Base-by-base conservation (phyloP, 2,329 filamentous ascomycete species). In the Plectosphaerella cucumerina region DNA sequence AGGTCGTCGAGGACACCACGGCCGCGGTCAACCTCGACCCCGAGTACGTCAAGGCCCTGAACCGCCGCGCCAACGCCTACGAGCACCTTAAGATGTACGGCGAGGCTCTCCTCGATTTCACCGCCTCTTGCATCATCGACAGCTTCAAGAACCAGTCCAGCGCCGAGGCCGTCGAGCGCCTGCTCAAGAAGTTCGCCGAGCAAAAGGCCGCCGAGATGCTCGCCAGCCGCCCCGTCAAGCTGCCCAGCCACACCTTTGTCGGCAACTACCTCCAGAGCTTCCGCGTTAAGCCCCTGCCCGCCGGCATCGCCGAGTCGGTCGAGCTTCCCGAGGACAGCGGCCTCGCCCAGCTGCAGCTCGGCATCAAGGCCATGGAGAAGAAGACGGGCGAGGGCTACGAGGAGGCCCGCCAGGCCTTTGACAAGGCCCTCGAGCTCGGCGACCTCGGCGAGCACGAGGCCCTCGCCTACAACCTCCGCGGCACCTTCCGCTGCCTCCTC, bases 181-280 rank as follows among this genome's bases (percentile, higher is more conserved):
- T 99, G 56, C 80, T 99, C 56, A 97, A 97, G 80, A 96, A 96
- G 75, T 93, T 97, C 47, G 94, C 94, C 44, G 93, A 97, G 73
- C 81, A 89, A 59, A 97, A 97, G 77, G 93, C 89, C 58, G 91
- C 93, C 74, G 85, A 84, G 57, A 96, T 99, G 65, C 78, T 99
- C 62, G 80, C 81, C 53, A 93, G 92, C 70, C 93, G 94, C 72
- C 75, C 78, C 33, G 88, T 90, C 74, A 93, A 90, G 74, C 81
- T 99, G 47, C 94, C 94, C 18, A 97, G 92, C 71, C 88, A 94
- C 26, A 97, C 92, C 12, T 99, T 97, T 62, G 92, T 99, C 59
- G 90, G 91, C 66, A 99, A 99, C 78, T 99, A 99, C 71, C 86
- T 99, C 31, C 93, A 97, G 75, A 97, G 93, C 76, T 99, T 99